A percentile compares a stretch with the other conserved stretches of the same genome.
phyloP scores from a whole-genome alignment of 441 rosid species.

The Adansonia madagascariensis region DNA sequence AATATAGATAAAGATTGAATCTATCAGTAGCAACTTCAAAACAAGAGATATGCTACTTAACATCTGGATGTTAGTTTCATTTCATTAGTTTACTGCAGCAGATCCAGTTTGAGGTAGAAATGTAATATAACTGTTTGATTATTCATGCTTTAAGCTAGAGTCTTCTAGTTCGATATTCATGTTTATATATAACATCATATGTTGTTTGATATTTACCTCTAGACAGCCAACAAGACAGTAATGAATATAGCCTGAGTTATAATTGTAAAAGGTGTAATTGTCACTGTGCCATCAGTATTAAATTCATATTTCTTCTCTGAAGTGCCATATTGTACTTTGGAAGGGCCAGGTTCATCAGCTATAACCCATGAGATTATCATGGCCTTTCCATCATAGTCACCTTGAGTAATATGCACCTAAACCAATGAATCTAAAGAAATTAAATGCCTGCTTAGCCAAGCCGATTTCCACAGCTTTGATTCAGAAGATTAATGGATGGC shows the following conservation, averaged over 20 bases:
- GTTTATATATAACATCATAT: constrained; percentile 5
- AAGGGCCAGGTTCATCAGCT: constrained; percentile 67
- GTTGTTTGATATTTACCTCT: constrained; percentile 53
- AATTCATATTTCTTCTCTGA: constrained; percentile 52
- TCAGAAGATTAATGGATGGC: not conserved
- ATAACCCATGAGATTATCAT: constrained; percentile 93
- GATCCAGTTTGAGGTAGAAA: not conserved
- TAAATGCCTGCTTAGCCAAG: not conserved
- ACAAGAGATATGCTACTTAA: not conserved
- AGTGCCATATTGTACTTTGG: constrained; percentile 62
- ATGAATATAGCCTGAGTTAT: constrained; percentile 92
- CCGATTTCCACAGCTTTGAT: not conserved
- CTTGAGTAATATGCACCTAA: constrained; percentile 94
- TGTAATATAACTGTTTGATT: not conserved
- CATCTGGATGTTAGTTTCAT: not conserved
- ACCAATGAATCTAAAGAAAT: constrained; percentile 13
- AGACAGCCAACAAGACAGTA: constrained; percentile 74
- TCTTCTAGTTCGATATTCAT: constrained; percentile 13
- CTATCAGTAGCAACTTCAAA: not conserved
- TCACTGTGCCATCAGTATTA: constrained; percentile 59
- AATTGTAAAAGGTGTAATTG: constrained; percentile 81
- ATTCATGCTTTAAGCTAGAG: not conserved
- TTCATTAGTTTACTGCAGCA: not conserved
- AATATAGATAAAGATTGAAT: not conserved
- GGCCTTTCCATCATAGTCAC: constrained; percentile 90